phyloP scores from a whole-genome alignment of 352 stramenopile species.

The Pythium apleroticum region DNA sequence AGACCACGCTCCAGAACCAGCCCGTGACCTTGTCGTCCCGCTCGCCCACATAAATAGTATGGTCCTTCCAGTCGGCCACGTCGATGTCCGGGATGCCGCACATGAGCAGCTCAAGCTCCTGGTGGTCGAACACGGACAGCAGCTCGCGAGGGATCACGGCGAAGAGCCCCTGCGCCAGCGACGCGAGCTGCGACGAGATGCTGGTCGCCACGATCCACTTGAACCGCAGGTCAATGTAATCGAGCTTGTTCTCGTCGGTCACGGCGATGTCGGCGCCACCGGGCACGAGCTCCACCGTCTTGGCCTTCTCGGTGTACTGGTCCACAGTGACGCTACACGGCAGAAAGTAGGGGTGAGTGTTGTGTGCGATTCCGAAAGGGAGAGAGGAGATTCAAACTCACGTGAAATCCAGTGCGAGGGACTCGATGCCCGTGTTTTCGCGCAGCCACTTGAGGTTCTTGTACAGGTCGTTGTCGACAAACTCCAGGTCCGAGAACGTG shows the following conservation, averaged over 20 bases:
- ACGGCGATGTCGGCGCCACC: constrained; percentile 94
- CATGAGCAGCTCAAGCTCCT: constrained; percentile 97
- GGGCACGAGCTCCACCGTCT: constrained; percentile 94
- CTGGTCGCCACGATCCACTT: constrained; percentile 82
- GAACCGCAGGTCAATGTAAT: constrained; percentile 95
- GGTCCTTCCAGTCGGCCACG: constrained; percentile 93
- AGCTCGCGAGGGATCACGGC: constrained; percentile 95
- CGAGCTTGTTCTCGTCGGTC: constrained; percentile 96
- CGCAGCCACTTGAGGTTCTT: constrained; percentile 85
- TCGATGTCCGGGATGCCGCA: constrained; percentile 98
- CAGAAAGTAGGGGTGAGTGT: neutral
- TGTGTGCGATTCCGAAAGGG: no score
- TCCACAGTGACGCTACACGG: constrained; percentile 62
- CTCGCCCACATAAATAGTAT: constrained; percentile 95
- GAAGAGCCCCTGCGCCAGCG: constrained; percentile 95
- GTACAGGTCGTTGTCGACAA: constrained; percentile 87
- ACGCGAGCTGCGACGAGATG: constrained; percentile 90
- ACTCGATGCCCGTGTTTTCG: constrained; percentile 79
- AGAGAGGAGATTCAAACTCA: constrained; percentile 32
- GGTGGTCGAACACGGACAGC: constrained; percentile 95
- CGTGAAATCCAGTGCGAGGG: constrained; percentile 80
- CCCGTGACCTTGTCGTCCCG: constrained; percentile 88
- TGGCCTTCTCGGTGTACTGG: constrained; percentile 68
- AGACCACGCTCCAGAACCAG: constrained; percentile 98
- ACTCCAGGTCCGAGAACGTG: constrained; percentile 90